A percentile compares a stretch with the other conserved stretches of the same genome.
Evolutionary conservation across 345 rosid genomes (phyloP).

Genomic region (Linum trigynum): DNA sequence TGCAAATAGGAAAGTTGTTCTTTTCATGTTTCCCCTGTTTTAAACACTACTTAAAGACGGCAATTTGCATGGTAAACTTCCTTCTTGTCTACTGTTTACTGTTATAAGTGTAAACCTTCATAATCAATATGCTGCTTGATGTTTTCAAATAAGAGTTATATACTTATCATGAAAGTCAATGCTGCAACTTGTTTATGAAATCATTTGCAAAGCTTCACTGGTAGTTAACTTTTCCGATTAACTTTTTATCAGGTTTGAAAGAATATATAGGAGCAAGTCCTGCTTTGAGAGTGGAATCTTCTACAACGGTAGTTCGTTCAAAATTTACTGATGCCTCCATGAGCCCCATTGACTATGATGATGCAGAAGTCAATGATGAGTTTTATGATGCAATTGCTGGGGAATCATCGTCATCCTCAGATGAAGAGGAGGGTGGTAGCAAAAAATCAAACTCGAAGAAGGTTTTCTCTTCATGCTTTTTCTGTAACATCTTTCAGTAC

Average conservation of each 20-base stretch:
- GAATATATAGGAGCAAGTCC: slow-evolving; percentile 94
- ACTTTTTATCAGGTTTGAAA: slow-evolving; percentile 58
- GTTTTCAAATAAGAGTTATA: too few species aligned
- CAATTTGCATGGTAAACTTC: too few species aligned
- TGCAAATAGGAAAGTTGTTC: neutral
- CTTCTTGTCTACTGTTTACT: neutral
- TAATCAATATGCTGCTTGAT: neutral
- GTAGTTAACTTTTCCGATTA: slow-evolving; percentile 9
- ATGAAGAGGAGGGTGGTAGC: slow-evolving; percentile 58
- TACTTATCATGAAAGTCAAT: neutral
- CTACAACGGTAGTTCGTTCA: slow-evolving; percentile 37
- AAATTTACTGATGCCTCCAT: slow-evolving; percentile 41
- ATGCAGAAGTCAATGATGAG: slow-evolving; percentile 55
- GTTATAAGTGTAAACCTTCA: neutral
- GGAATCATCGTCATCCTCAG: slow-evolving; percentile 73
- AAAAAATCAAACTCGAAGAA: slow-evolving; percentile 31
- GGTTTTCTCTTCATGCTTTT: slow-evolving; percentile 24
- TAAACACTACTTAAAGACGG: too few species aligned
- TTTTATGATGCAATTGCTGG: slow-evolving; percentile 84
- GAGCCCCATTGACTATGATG: slow-evolving; percentile 45
- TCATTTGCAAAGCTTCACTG: neutral
- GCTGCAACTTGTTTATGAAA: neutral
- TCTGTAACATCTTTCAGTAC: neutral
- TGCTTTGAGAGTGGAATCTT: slow-evolving; percentile 27
- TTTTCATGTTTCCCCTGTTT: neutral